Base-by-base conservation (phyloP, 169 alveolate species). In the Plasmodium blacklocki region DNA sequence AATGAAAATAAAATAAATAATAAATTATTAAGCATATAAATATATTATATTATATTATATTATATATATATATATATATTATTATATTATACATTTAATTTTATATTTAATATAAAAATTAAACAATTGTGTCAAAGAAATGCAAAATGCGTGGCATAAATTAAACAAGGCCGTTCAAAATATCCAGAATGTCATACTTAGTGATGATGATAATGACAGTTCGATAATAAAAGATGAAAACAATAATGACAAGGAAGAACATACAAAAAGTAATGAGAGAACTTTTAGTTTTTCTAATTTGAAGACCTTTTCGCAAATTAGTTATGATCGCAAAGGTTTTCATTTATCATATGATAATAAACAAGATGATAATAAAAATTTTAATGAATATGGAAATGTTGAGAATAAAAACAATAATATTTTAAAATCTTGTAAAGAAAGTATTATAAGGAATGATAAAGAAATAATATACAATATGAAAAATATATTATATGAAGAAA, bases 61-160 rank as follows among this genome's bases (percentile, higher is more conserved):
- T 5, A 39, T 39, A 39, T 4, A 4, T 32, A 39, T 7, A 39
- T 26, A 26, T 26, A 26, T 26, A 26, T 26, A 26, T 26, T 2
- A n/a, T n/a, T n/a, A n/a, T 39, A 39, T 39, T 39, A 5, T 39
- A 39, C 9, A 39, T 32, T 5, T 32, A 32, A 32, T 5, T 26
- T 39, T 39, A 39, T 5, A 39, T 39, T 39, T 39, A 7, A 5
- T 39, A 39, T 5, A 39, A 39, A 39, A 39, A 39, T 39, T 39
- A 39, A 39, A 39, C 8, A 39, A 39, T 5, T 39, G 47, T 39
- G 47, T 39, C 9, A 66, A 12, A 66, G 88, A 56, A 60, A 74
- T 74, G 88, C 73, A 74, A 74, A 74, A 74, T 74, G 72, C 72
- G 58, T 74, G 73, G 88, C 11, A 59, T 43, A 74, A 58, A 29